phyloP scores from a whole-genome alignment of 352 stramenopile genomes.

The Globisporangium abappressorium region DNA sequence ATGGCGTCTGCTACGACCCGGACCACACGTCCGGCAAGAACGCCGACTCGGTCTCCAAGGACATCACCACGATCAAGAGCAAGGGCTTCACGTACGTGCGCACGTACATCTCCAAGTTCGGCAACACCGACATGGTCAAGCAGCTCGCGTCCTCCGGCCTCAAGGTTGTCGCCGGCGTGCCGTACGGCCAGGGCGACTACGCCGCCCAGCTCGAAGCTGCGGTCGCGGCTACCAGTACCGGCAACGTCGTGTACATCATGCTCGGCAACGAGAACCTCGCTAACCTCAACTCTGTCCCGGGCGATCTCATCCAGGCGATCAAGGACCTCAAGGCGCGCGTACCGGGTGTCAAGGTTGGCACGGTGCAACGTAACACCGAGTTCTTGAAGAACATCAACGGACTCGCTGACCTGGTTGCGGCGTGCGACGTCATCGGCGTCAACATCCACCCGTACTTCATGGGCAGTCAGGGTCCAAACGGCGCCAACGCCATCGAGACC shows the following conservation, averaged over 20 bases:
- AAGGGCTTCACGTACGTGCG: slow-evolving; percentile 58
- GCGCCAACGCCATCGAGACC: slow-evolving; percentile 36
- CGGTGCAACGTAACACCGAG: slow-evolving; percentile 65
- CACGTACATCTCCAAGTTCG: slow-evolving; percentile 69
- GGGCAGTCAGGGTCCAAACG: slow-evolving; percentile 20
- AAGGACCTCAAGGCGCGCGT: slow-evolving; percentile 44
- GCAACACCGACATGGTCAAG: slow-evolving; percentile 42
- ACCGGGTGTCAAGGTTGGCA: slow-evolving; percentile 52
- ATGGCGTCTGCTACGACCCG: slow-evolving; percentile 71
- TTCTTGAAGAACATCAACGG: slow-evolving; percentile 35
- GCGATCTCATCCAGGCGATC: slow-evolving; percentile 49
- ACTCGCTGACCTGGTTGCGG: slow-evolving; percentile 37
- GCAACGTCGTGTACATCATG: slow-evolving; percentile 55
- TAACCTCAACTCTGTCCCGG: slow-evolving; percentile 24
- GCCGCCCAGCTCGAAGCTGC: slow-evolving; percentile 37
- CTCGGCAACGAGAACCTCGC: slow-evolving; percentile 72
- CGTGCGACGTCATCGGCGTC: slow-evolving; percentile 45
- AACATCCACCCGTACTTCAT: slow-evolving; percentile 69
- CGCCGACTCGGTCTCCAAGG: slow-evolving; percentile 27
- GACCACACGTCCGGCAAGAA: slow-evolving; percentile 45
- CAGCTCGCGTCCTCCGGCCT: slow-evolving; percentile 51
- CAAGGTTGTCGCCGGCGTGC: slow-evolving; percentile 45
- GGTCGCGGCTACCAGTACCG: slow-evolving; percentile 35
- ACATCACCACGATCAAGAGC: slow-evolving; percentile 49
- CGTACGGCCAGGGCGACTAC: slow-evolving; percentile 46